Evolutionary conservation across 176 grass and related monocot genomes (phyloP).

Genomic region (Zea luxurians): DNA sequence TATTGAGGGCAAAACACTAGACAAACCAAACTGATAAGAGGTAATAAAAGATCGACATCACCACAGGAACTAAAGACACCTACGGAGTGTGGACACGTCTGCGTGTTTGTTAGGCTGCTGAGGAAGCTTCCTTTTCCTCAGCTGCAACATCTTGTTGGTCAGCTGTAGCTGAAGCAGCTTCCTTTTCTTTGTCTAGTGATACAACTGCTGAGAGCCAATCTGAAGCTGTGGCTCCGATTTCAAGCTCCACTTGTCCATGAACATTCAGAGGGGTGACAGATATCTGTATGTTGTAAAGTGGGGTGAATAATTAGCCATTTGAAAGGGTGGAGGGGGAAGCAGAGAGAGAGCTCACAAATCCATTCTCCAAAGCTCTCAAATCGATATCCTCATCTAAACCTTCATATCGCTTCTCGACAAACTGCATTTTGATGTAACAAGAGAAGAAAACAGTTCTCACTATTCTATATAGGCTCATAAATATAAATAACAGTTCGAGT

Average conservation of each 20-base stretch:
- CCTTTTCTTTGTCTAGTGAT: slow-evolving; percentile 38
- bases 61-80: slow-evolving; percentile 45
- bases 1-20: slow-evolving; percentile 37
- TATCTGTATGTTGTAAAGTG: slow-evolving; percentile 52
- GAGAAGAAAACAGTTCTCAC: slow-evolving; percentile 29
- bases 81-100: slow-evolving; percentile 51
- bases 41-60: slow-evolving; percentile 28
- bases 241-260: slow-evolving; percentile 47
- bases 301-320: slow-evolving; percentile 21
- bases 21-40: slow-evolving; percentile 40
- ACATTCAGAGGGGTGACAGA: slow-evolving; percentile 73
- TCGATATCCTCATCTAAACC: slow-evolving; percentile 56
- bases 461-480: slow-evolving; percentile 2
- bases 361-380: slow-evolving; percentile 60
- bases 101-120: slow-evolving; percentile 39
- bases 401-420: slow-evolving; percentile 47
- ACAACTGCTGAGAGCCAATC: slow-evolving; percentile 60
- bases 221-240: slow-evolving; percentile 44
- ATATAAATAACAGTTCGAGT: neutral
- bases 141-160: neutral
- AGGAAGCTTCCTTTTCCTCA: slow-evolving; percentile 39
- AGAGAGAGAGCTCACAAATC: slow-evolving; percentile 57
- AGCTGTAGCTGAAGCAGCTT: neutral
- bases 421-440: slow-evolving; percentile 37
- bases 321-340: slow-evolving; percentile 3